Base-by-base conservation (phyloP, 2,329 filamentous ascomycete genomes). In the Helotiales sp. region DNA sequence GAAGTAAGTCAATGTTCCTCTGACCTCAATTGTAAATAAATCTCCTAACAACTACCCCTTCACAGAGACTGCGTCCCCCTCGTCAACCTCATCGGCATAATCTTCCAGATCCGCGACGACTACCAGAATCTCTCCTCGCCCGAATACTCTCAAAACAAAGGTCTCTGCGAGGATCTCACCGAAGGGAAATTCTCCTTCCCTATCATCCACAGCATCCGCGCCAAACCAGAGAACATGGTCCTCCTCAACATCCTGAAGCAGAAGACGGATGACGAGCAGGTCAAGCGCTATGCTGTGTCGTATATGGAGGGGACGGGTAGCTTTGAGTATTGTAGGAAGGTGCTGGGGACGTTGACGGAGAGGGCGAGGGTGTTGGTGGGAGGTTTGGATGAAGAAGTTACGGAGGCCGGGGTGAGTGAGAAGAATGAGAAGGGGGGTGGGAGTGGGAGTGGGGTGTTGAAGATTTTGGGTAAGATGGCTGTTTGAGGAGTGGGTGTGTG, bases 181-280 rank as follows among this genome's bases (percentile, higher is more conserved):
- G 96, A 98, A 82, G 95, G 95, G 70, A 98, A 98, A 84, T 97
- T 97, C 82, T 95, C 91, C 28, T 97, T 97, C 78, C 93, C 94
- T 47, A 90, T 98, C 75, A 97, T 98, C 75, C 95, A 98, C 81
- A 91, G 91, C 78, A 96, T 98, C 73, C 91, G 92, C 68, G 82
- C 90, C 67, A 87, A 93, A 77, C 92, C 87, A 20, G 80, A 82
- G 32, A 92, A 93, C 77, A 83, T 91, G 72, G 90, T 96, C 75
- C 86, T 99, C 64, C 87, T 97, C 78, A 97, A 96, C 77, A 97
- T 98, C 64, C 84, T 98, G 49, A 93, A 93, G 80, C 94, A 97
- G 79, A 95, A 93, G 80, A 93, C 94, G 0, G 86, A 85, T 22
- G 91, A 97, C 74, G 89, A 92, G 55, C 91, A 95, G 75, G 92